Evolutionary conservation across 805 yeast species (phyloP), one percentile per base, ranked within the genome.

Genomic region (Wickerhamomyces hampshirensis): DNA sequence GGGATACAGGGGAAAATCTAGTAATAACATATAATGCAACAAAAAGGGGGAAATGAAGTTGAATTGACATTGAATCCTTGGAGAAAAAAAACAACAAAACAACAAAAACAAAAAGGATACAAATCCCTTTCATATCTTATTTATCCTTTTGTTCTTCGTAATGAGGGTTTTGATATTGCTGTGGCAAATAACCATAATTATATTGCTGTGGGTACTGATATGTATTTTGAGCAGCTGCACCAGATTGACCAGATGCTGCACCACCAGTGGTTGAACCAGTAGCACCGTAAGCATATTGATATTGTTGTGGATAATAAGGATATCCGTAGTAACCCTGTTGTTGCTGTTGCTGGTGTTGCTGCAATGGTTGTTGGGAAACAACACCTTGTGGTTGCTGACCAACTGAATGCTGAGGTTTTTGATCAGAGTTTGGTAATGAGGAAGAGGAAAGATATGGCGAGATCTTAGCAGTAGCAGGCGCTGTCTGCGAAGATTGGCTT

Each of bases 401-500:
- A 6, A 31, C 17, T 26, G 37, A 44, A 13, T 34, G 23, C 16
- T 9, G 26, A 15, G 30, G 23, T 17, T 28, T 18, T 17, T 41
- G 47, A 11, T 29, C 34, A 5, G 46, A 30, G 33, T 42, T 48
- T 12, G 51, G 39, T 28, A 49, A 23, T 12, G 53, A 47, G 13
- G 41, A 43, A 37, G 56, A 52, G 3, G 53, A 43, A 35, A 53
- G 14, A 32, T 50, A 49, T 23, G 56, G 56, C 4, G 55, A 46
- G 7, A 21, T 11, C 24, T 21, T 21, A 21, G 10, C 24, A 8
- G 24, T 21, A 8, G 24, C 24, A 21, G 24, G 7, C 34, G 39
- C 38, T 9, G 46, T 31, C 11, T 34, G 26, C 30, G 35, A 39
- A 15, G 32, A 21, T 12, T 24, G 37, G n/a, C n/a, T n/a, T 12